These are phyloP conservation scores for Trichophyton rubrum DNA, from an alignment of 2,329 filamentous ascomycete genomes.

Conservation along the genomic window DNA sequence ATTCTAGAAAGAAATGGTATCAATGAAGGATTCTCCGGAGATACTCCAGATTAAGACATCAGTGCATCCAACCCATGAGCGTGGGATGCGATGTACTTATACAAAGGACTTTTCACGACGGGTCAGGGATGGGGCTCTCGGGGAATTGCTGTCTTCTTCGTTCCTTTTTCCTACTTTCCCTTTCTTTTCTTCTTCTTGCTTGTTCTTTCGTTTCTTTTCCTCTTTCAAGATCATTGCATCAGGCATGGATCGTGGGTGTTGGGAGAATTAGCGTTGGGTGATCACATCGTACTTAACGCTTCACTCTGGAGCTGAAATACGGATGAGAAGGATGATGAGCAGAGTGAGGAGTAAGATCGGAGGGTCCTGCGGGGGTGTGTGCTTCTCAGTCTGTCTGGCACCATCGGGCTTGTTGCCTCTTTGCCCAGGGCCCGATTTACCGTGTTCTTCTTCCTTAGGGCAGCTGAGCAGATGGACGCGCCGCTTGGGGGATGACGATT, in stretches of 20 bases:
- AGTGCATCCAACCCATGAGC: slow-evolving; percentile 1
- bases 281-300: background rate
- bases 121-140: background rate
- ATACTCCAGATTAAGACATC: background rate
- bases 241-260: background rate
- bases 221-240: background rate
- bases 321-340: background rate
- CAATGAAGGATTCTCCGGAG: background rate
- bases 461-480: background rate
- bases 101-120: background rate
- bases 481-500: background rate
- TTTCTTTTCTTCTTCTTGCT: background rate
- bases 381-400: too few species aligned
- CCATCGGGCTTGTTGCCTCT: background rate
- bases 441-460: background rate
- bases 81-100: background rate
- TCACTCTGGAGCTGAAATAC: background rate
- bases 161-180: background rate
- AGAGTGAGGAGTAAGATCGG: background rate
- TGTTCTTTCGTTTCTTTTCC: background rate
- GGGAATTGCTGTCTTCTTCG: background rate
- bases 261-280: background rate
- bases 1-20: too few species aligned
- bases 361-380: background rate
- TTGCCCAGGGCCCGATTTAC: background rate